Evolutionary conservation across 441 rosid genomes (phyloP), one percentile per base, ranked within the genome.

Genomic region (Gossypium gossypioides): DNA sequence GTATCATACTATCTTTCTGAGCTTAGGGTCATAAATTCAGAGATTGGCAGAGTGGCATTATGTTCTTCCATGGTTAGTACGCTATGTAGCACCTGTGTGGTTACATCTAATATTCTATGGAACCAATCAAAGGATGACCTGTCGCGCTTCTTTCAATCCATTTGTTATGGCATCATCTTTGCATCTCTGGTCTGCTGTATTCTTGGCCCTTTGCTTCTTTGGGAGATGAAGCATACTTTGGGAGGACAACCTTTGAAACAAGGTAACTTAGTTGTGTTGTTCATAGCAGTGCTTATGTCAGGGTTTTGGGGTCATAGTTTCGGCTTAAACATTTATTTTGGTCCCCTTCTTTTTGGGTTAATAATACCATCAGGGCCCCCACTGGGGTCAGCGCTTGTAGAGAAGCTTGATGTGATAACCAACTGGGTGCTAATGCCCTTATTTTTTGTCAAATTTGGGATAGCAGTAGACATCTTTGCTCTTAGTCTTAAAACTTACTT

Each of bases 21-120:
- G 69, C 77, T 75, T 42, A 69, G 50, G 54, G 40, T 75, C 18
- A 51, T 75, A 27, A 75, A 75, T 16, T 58, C 77, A 0, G 69
- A 75, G 40, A 19, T 75, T 51, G 77, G 77, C 13, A 19, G 63
- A 24, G 25, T 75, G 42, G 73, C 77, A 12, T 4, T 75, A 15
- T 58, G 37, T 51, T 60, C 77, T 15, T 68, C 77, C 54, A 21
- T 69, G 29, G 68, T 74, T 21, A 44, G 69, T 44, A 25, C 29
- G 44, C 8, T 69, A 5, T 46, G 37, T 68, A 51, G 69, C 29
- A 46, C 51, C 1, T 21, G n/a, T 21, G 7, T 68, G 4, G 9
- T 19, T 3, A 74, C 73, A 9, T 6, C n/a, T 16, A 21, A 48
- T 9, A 0, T 75, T 12, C 18, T 80, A 25, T 2, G n/a, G 66